A percentile compares a stretch with the other conserved stretches of the same genome.
Evolutionary conservation across 1,284 basidiomycete genomes (phyloP).

Genomic region (Coriolopsis trogii): DNA sequence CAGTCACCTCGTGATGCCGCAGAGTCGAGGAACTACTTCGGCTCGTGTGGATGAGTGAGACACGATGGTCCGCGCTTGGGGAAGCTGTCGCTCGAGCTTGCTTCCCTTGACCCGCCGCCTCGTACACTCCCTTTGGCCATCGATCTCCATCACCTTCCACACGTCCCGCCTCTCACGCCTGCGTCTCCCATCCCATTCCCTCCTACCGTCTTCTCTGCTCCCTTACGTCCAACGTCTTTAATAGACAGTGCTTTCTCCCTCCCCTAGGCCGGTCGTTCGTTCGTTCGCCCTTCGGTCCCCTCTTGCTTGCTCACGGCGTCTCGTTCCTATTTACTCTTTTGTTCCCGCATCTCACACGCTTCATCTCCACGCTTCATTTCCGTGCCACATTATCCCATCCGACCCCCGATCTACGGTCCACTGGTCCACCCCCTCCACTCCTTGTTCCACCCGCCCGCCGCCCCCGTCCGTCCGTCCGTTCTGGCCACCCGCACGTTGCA

Average conservation of each 20-base stretch:
- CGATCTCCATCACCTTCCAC: neutral
- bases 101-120: neutral
- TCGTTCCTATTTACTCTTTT: neutral
- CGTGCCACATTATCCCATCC: too few species aligned
- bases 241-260: constrained; percentile 3
- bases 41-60: too few species aligned
- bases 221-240: neutral
- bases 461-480: neutral
- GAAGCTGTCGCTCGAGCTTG: too few species aligned
- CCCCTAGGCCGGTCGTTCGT: neutral
- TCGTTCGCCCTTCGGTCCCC: neutral
- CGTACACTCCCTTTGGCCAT: neutral
- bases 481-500: too few species aligned
- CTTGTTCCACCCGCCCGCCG: neutral
- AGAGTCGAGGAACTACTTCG: too few species aligned
- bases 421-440: too few species aligned
- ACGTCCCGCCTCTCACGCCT: neutral
- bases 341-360: too few species aligned
- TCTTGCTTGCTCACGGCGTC: neutral
- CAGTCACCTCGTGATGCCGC: too few species aligned
- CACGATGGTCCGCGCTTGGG: too few species aligned
- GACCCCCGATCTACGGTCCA: too few species aligned
- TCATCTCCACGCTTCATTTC: too few species aligned
- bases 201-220: neutral
- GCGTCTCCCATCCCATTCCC: neutral